A percentile compares a stretch with the other conserved stretches of the same genome.
Conservation (phyloP, 1,139 yeast genomes). For the Debaryomyces sp. region DNA sequence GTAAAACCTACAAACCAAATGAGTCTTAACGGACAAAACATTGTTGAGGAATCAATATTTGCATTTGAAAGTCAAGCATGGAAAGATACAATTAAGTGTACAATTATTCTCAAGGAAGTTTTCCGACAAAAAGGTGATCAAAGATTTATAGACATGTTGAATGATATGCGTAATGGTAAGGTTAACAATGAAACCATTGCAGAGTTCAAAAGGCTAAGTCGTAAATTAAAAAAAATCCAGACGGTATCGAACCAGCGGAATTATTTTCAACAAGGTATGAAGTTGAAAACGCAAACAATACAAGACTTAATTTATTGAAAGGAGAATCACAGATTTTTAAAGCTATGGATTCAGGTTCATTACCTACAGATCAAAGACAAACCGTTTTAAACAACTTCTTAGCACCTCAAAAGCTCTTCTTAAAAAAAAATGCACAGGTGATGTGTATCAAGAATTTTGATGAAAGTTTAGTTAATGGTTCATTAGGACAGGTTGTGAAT, state of each 20-base stretch:
- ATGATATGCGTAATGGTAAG: constrained; percentile 79
- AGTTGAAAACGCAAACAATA: constrained; percentile 76
- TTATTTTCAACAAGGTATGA: constrained; percentile 81
- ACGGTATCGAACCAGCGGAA: constrained; percentile 85
- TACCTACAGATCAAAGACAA: constrained; percentile 47
- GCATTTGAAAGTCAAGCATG: constrained; percentile 82
- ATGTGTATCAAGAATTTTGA: constrained; percentile 95
- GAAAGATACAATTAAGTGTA: constrained; percentile 63
- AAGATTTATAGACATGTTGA: constrained; percentile 78
- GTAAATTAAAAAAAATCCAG: constrained; percentile 59
- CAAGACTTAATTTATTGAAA: constrained; percentile 52
- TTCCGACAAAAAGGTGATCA: constrained; percentile 88
- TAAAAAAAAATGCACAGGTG: constrained; percentile 89
- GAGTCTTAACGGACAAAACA: constrained; percentile 25
- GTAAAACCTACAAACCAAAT: constrained; percentile 21
- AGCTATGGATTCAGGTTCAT: constrained; percentile 66
- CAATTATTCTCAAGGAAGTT: constrained; percentile 76
- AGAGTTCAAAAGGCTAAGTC: constrained; percentile 56
- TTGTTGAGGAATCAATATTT: constrained; percentile 42
- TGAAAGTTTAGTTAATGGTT: constrained; percentile 86
- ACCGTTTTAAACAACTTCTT: constrained; percentile 62
- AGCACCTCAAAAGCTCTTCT: constrained; percentile 62
- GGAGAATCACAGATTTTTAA: constrained; percentile 51
- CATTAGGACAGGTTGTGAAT: constrained; percentile 74
- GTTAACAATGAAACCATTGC: constrained; percentile 56